Evolutionary conservation across 768 basidiomycete species (phyloP).

Genomic region (Tulasnella sp.): DNA sequence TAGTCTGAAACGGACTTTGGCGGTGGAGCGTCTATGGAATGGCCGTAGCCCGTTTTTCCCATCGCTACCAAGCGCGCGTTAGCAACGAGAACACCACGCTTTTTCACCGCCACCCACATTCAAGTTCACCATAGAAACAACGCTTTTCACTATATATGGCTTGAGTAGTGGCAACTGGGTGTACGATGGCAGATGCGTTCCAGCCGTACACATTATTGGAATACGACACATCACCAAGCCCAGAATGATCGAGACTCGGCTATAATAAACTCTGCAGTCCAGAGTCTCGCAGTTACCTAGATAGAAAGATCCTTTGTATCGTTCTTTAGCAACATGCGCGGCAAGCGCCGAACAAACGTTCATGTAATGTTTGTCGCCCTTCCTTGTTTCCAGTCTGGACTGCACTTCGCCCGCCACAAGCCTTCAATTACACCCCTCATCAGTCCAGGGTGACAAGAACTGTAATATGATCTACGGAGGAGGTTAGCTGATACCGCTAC

Average conservation of each 20-base stretch:
- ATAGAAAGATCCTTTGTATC: not conserved
- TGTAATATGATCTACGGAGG: constrained; percentile 62
- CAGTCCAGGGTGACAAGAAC: not conserved
- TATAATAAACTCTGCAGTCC: not conserved
- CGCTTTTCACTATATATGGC: not conserved
- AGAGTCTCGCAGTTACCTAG: not conserved
- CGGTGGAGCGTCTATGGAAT: not conserved
- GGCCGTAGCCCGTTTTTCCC: constrained; percentile 10
- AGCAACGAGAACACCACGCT: constrained; percentile 19
- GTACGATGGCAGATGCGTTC: not conserved
- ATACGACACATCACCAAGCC: not conserved
- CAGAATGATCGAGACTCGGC: not conserved
- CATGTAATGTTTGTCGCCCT: not conserved
- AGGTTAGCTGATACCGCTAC: constrained; percentile 50
- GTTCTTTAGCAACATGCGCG: not conserved
- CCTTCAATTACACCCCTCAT: not conserved
- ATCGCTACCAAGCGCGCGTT: not conserved
- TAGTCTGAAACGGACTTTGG: constrained; percentile 16
- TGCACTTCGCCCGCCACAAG: not conserved
- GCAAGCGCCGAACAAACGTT: constrained; percentile 2
- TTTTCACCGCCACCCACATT: constrained; percentile 7
- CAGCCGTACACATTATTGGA: constrained; percentile 1
- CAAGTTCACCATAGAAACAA: not conserved
- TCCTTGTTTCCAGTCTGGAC: constrained; percentile 5
- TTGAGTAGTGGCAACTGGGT: not conserved